Base-by-base conservation (phyloP, 192 early-diverging fungal genomes). In the Mortierella alpina region DNA sequence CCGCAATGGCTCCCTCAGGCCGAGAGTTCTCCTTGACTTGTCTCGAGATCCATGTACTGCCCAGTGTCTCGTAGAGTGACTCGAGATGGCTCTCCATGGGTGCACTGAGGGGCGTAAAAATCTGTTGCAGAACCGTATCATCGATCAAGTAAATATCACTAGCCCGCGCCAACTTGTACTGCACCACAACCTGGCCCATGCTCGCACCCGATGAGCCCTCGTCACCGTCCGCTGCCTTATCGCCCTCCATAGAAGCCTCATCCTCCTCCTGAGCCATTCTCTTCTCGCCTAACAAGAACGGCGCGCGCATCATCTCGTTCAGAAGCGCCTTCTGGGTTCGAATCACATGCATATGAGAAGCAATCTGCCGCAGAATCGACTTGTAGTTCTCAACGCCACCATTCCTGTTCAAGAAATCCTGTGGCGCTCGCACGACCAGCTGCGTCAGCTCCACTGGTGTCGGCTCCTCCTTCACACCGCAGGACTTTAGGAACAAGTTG, bases 401-500 rank as follows among this genome's bases (percentile, higher is more conserved):
- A 15, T 85, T 82, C 47, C 83, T 65, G 45, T 87, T 85, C 70
- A 91, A 83, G 79, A 93, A 91, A 23, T 85, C 48, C 0, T 83
- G 61, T 5, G 92, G 90, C 0, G 86, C 77, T 4, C 85, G 84
- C 0, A 94, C 88, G 11, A 97, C 74, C 57, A 89, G 82, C 11
- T 85, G 71, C 0, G 95, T 88, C 45, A 96, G 68, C 44, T 97
- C 95, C 15, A 88, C 52, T 2, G 93, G 90, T 0, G 92, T 87
- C 0, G 95, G 95, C 59, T 94, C 91, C 46, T 92, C 89, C 62
- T 91, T 92, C 12, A 96, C 93, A 58, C 96, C 96, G 67, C 96
- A 97, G 2, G 89, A 86, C 40, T 90, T 88, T 52, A 97, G 76
- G 61, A 97, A 97, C 10, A 86, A 76, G 74, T 95, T 93, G 12